phyloP scores from a whole-genome alignment of 306 rosid genomes.

The Vigna unguiculata region DNA sequence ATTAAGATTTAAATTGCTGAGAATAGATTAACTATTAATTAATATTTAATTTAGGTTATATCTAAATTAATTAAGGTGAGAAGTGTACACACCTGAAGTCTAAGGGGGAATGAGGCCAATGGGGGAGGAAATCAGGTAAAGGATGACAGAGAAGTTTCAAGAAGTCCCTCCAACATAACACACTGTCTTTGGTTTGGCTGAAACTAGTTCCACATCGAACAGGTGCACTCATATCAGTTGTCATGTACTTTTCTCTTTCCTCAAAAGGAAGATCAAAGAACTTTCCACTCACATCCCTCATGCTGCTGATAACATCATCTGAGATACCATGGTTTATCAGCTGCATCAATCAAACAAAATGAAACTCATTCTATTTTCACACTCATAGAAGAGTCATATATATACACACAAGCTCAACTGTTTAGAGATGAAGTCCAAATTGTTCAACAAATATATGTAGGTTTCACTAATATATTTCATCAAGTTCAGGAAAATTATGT shows the following conservation, averaged over 20 bases:
- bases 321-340: constrained; percentile 80
- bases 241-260: constrained; percentile 83
- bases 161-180: constrained; percentile 93
- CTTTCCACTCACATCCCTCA: constrained; percentile 65
- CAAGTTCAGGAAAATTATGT: neutral
- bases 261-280: constrained; percentile 82
- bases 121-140: constrained; percentile 57
- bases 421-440: constrained; percentile 4
- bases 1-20: neutral
- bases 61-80: neutral
- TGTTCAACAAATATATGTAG: neutral
- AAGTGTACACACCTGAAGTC: constrained; percentile 62
- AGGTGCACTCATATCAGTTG: constrained; percentile 63
- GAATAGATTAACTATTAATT: constrained; percentile 8
- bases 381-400: neutral
- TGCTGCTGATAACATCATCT: constrained; percentile 56
- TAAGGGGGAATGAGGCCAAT: constrained; percentile 82
- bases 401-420: neutral
- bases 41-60: neutral
- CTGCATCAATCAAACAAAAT: constrained; percentile 51
- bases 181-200: constrained; percentile 72
- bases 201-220: constrained; percentile 92
- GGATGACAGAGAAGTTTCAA: constrained; percentile 81
- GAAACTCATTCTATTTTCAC: neutral
- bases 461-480: neutral